phyloP scores from a whole-genome alignment of 2,329 filamentous ascomycete genomes.

The Metarhizium rileyi region DNA sequence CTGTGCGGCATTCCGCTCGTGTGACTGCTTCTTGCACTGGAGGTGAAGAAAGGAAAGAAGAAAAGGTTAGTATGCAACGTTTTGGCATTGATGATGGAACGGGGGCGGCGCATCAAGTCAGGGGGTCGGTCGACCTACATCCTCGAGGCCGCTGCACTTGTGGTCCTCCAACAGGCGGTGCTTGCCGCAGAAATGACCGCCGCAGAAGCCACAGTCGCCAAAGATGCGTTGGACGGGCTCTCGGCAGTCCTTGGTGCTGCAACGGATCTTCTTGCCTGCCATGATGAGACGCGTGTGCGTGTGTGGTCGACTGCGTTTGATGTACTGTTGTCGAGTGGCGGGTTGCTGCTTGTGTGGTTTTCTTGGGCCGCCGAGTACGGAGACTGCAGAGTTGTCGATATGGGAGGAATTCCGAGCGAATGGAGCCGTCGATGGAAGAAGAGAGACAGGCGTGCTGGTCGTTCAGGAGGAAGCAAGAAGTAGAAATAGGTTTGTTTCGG shows the following conservation, averaged over 20 bases:
- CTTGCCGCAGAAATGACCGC: conserved; percentile 88
- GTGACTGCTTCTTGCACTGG: conserved; percentile 91
- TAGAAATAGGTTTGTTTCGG: background rate
- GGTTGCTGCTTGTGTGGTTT: too few species aligned
- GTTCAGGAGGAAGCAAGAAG: conserved; percentile 9
- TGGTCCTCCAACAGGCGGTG: conserved; percentile 92
- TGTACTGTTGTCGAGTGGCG: too few species aligned
- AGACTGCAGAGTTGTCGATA: background rate
- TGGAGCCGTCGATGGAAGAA: background rate
- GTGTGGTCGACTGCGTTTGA: too few species aligned
- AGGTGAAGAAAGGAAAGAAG: conserved; percentile 2
- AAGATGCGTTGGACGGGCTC: conserved; percentile 85
- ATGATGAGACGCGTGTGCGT: too few species aligned
- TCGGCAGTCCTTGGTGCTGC: conserved; percentile 83
- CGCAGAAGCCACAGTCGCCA: conserved; percentile 92
- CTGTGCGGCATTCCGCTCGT: conserved; percentile 87
- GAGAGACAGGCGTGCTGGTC: background rate
- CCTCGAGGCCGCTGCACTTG: conserved; percentile 84
- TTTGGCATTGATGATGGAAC: background rate
- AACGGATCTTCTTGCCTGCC: conserved; percentile 71
- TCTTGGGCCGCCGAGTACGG: background rate
- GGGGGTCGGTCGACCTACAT: conserved; percentile 47
- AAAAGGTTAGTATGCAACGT: conserved; percentile 6
- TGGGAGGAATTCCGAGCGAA: background rate
- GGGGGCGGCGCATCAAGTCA: background rate